Evolutionary conservation across 2,329 filamentous ascomycete species (phyloP), one percentile per base, ranked within the genome.

Genomic region (Colletotrichum incanum): DNA sequence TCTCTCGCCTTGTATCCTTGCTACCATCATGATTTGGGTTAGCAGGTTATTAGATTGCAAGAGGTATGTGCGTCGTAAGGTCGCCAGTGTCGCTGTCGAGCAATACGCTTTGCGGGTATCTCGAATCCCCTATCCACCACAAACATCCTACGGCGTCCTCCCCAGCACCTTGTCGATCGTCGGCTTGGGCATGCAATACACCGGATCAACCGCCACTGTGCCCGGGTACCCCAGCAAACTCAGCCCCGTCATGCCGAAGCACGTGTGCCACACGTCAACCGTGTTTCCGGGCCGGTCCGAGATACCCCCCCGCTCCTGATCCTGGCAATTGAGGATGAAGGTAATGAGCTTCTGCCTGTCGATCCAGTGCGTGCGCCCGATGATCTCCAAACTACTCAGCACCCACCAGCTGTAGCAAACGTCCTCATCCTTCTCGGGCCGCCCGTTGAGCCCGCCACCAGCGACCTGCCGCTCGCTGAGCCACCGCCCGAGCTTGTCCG

Each of bases 391-490:
- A 80, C 95, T 98, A 79, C 94, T 96, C 79, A 96, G 85, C 55
- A 98, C 96, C 96, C 96, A 99, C 96, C 96, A 99, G 81, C 94
- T 98, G 84, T 99, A 99, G 84, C 96, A 99, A 18, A 98, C 96
- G 81, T 99, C 96, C 80, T 98, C 96, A 74, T 93, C 85, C 86
- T 99, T 99, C 84, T 98, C 96, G 0, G 96, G 96, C 60, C 96
- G 89, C 3, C 96, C 96, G 80, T 99, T 99, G 62, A 99, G 85
- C 0, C 96, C 96, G 39, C 96, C 96, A 59, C 92, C 92, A 12
- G 94, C 89, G 37, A 97, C 86, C 81, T 99, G 96, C 74, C 96
- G 90, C 83, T 99, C 96, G 81, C 95, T 97, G 65, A 99, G 86
- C 96, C 96, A 99, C 60, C 91, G 90, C 23, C 92, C 95, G 5